Conservation (phyloP, 495 filamentous ascomycete genomes). For the Hyaloscypha hepaticicola region DNA sequence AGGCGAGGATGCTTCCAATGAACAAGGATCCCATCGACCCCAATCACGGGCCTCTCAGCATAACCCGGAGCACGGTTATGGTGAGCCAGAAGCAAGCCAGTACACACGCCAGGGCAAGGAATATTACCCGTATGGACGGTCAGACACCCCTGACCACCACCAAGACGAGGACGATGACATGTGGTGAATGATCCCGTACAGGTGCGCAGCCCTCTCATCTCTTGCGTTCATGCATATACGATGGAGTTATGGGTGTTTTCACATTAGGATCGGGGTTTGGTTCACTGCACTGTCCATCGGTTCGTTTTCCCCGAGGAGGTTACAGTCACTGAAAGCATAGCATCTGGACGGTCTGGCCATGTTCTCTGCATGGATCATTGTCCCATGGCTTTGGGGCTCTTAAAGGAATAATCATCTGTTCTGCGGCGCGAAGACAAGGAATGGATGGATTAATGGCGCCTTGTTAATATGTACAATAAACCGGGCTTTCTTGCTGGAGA, state of each 20-base stretch:
- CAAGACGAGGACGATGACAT: conserved; percentile 33
- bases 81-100: conserved; percentile 30
- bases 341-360: conserved; percentile 14
- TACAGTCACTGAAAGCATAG: conserved; percentile 31
- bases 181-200: conserved; percentile 29
- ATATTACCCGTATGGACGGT: conserved; percentile 27
- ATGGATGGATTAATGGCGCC: too few relatives aligned
- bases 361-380: conserved; percentile 2
- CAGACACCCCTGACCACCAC: conserved; percentile 20
- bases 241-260: conserved; percentile 30
- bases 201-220: not conserved
- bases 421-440: not conserved
- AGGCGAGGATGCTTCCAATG: conserved; percentile 41
- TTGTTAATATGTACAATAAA: conserved; percentile 24
- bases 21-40: conserved; percentile 47
- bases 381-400: conserved; percentile 1
- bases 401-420: not conserved
- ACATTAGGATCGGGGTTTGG: conserved; percentile 21
- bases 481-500: conserved; percentile 5
- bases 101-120: conserved; percentile 28
- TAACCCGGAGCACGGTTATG: conserved; percentile 48
- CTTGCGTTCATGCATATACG: conserved; percentile 31
- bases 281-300: conserved; percentile 8
- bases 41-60: conserved; percentile 54
- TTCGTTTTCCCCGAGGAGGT: conserved; percentile 3